Evolutionary conservation across 2,329 filamentous ascomycete species (phyloP), one percentile per base, ranked within the genome.

Genomic region (Phoma sp.): DNA sequence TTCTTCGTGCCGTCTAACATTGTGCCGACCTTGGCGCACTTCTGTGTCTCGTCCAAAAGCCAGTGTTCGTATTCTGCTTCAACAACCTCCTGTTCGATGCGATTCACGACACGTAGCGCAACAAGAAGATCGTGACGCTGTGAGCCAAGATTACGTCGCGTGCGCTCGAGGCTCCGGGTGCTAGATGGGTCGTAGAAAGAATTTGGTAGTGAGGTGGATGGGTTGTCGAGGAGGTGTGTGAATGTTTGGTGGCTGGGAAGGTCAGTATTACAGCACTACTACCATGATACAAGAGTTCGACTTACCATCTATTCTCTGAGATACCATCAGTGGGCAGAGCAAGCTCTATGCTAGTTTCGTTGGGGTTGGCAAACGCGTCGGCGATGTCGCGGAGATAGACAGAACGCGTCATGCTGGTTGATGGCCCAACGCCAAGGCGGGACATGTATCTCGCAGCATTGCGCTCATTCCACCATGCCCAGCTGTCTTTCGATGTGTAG

Each of bases 1-100:
- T 66, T 70, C 66, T 82, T 74, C 29, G 68, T 69, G 24, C 60
- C 59, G 18, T 61, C 51, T 9, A 84, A 68, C 62, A 86, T 74
- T 11, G 69, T 71, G 36, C 82, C 80, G 7, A 86, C 73, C 68
- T 89, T 84, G 52, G 85, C 85, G 73, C 95, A 99, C 43, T 90
- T 84, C 30, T 81, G 75, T 60, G 86, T 88, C 77, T 99, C 95
- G 62, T 90, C 88, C 3, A 84, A 76, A 27, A 98, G 82, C 93
- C 93, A 99, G 60, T 90, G 90, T 77, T 96, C 93, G 88, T 92
- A 99, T 74, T 97, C 93, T 0, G 89, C 89, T 67, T 86, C 84
- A 48, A 98, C 76, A 72, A 96, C 88, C 73, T 97, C 92, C 54
- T 84, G 83, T 79, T 98, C 95, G 25, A 98, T 86, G 52, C 84